phyloP scores from a whole-genome alignment of 1,284 basidiomycete species.

The Anthracocystis panici-leucophaei region DNA sequence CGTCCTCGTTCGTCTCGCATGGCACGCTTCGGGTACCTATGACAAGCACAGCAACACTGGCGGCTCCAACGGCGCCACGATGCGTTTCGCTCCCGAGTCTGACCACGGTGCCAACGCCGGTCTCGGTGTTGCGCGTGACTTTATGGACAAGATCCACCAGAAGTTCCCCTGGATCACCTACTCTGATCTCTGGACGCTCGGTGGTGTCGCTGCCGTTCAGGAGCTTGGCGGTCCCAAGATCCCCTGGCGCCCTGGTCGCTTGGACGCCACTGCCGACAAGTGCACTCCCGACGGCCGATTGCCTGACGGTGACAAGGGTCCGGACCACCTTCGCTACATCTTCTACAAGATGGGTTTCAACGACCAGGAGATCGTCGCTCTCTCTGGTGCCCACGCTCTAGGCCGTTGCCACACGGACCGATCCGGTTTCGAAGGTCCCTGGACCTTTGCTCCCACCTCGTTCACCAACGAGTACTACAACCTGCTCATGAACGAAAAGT shows the following conservation, averaged over 20 bases:
- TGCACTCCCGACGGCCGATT: constrained; percentile 91
- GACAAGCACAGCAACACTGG: constrained; percentile 83
- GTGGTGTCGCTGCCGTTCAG: constrained; percentile 77
- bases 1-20: constrained; percentile 90
- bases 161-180: constrained; percentile 67
- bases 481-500: constrained; percentile 86
- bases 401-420: constrained; percentile 85
- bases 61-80: constrained; percentile 73
- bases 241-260: constrained; percentile 71
- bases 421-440: constrained; percentile 68
- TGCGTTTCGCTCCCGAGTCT: constrained; percentile 71
- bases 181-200: constrained; percentile 70
- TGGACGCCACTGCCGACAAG: constrained; percentile 67
- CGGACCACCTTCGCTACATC: constrained; percentile 83
- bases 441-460: constrained; percentile 76
- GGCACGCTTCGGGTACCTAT: constrained; percentile 82
- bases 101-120: constrained; percentile 89
- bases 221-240: constrained; percentile 71
- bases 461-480: constrained; percentile 92
- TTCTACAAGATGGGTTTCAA: constrained; percentile 76
- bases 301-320: constrained; percentile 86
- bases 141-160: constrained; percentile 89
- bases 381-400: constrained; percentile 92
- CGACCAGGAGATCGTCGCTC: constrained; percentile 85
- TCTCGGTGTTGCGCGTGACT: constrained; percentile 81